phyloP scores from a whole-genome alignment of 495 filamentous ascomycete species.

The Apodospora peruviana region DNA sequence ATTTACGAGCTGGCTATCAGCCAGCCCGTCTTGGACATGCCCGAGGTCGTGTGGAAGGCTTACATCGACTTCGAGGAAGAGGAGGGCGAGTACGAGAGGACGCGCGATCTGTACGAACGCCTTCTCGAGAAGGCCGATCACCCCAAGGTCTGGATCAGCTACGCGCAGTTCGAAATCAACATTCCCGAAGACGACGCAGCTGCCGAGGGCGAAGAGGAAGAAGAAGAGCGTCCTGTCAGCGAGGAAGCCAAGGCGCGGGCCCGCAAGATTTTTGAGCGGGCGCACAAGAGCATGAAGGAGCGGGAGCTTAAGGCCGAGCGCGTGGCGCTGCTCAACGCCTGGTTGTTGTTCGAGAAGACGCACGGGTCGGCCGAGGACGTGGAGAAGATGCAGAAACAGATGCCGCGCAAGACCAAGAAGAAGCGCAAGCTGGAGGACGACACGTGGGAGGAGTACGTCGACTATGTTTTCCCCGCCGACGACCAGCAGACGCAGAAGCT shows the following conservation, averaged over 20 bases:
- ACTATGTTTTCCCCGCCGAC: conserved; percentile 96
- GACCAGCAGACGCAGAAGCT: conserved; percentile 81
- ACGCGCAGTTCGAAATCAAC: conserved; percentile 94
- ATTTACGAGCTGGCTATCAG: conserved; percentile 89
- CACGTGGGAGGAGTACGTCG: conserved; percentile 93
- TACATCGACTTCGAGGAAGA: conserved; percentile 99
- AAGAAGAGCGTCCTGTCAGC: conserved; percentile 64
- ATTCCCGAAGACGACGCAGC: conserved; percentile 59
- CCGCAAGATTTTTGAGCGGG: conserved; percentile 78
- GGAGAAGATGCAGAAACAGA: conserved; percentile 82
- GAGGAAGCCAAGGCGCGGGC: conserved; percentile 79
- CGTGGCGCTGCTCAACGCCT: conserved; percentile 81
- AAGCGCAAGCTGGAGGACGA: conserved; percentile 91
- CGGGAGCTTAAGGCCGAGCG: conserved; percentile 91
- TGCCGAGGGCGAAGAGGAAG: conserved; percentile 36
- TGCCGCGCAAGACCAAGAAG: conserved; percentile 93
- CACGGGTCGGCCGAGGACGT: conserved; percentile 74
- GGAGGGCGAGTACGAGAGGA: conserved; percentile 78
- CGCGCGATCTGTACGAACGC: conserved; percentile 82
- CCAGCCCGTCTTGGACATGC: conserved; percentile 90
- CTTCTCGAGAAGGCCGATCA: conserved; percentile 90
- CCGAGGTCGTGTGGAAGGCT: conserved; percentile 91
- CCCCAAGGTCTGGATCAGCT: conserved; percentile 98
- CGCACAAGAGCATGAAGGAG: conserved; percentile 84
- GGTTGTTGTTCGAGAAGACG: conserved; percentile 83